Base-by-base conservation (phyloP, 1,284 basidiomycete species). In the Trametes polyzona region DNA sequence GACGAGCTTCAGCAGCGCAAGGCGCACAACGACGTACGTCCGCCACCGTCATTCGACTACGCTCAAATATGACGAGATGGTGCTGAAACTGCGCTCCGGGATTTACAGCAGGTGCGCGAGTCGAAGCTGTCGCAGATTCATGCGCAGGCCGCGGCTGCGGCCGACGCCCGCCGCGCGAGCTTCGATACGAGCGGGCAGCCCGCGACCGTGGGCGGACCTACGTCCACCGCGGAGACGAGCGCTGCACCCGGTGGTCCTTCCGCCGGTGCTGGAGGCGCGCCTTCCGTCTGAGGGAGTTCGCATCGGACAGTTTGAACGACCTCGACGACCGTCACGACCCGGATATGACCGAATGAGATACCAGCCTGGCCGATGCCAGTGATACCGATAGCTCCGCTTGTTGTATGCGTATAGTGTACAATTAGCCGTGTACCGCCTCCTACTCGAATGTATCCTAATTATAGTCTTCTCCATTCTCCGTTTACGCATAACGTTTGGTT, bases 1-100 rank as follows among this genome's bases (percentile, higher is more conserved):
- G 67, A 71, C n/a, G 62, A 67, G 47, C 52, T 66, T 23, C 64
- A 67, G 59, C 64, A 68, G 44, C 66, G 67, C 51, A 72, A 72
- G 61, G 65, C 65, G 26, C 57, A 61, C 32, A 70, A 70, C 46
- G 70, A 71, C 47, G 70, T 72, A 52, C 59, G 70, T 63, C 1
- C 27, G 1, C 4, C 2, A 2, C 30, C 26, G 5, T 26, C 43
- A 16, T 16, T 41, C 26, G 27, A n/a, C 30, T 2, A 39, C 23
- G 33, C 8, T 33, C 35, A 2, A 14, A 26, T 16, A 27, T 26
- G 17, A 12, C 19, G 16, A 21, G 4, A 12, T 12, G 1, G 33
- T 7, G 19, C 9, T 40, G n/a, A n/a, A n/a, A 11, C 47, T 6
- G 47, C 24, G 12, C 12, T 35, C 33, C n/a, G n/a, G 21, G 19